Percentiles rank a stretch among this genome's conserved stretches.
Evolutionary conservation across 75 land plant species (phyloP).

Genomic region (Picea glauca): DNA sequence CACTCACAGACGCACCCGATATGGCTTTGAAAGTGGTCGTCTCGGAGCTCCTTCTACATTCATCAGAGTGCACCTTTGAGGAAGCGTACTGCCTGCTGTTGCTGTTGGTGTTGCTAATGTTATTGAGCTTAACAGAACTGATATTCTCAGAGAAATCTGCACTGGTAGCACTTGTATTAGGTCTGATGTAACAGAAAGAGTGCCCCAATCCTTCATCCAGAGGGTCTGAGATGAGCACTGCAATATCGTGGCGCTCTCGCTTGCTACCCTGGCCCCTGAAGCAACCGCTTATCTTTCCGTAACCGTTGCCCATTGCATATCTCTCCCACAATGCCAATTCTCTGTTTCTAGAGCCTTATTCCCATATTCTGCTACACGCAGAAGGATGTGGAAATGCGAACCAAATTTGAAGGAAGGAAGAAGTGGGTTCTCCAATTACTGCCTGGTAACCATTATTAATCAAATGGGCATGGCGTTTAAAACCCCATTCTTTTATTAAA

Average conservation of each 20-base stretch:
- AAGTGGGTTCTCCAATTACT: neutral
- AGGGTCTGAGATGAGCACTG: constrained; percentile 40
- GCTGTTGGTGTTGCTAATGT: constrained; percentile 14
- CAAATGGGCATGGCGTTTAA: neutral
- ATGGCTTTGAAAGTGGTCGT: constrained; percentile 81
- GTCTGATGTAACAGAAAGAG: constrained; percentile 93
- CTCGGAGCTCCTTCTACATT: constrained; percentile 1
- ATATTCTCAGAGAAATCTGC: neutral
- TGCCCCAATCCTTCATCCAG: constrained; percentile 86
- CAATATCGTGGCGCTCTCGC: constrained; percentile 32
- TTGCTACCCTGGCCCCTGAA: constrained; percentile 31
- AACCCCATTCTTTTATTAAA: neutral
- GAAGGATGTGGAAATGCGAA: neutral
- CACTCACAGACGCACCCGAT: constrained; percentile 94
- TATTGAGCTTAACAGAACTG: constrained; percentile 7
- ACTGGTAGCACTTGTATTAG: constrained; percentile 27
- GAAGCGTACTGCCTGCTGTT: constrained; percentile 4
- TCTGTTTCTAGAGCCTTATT: neutral
- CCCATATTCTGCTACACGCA: neutral
- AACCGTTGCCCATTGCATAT: constrained; percentile 57
- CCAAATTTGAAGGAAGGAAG: neutral
- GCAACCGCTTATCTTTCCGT: constrained; percentile 39
- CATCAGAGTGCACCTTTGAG: constrained; percentile 42
- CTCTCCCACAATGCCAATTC: neutral
- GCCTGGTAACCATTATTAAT: neutral